Evolutionary conservation across 768 basidiomycete genomes (phyloP), one percentile per base, ranked within the genome.

Genomic region (Lentinula raphanica): DNA sequence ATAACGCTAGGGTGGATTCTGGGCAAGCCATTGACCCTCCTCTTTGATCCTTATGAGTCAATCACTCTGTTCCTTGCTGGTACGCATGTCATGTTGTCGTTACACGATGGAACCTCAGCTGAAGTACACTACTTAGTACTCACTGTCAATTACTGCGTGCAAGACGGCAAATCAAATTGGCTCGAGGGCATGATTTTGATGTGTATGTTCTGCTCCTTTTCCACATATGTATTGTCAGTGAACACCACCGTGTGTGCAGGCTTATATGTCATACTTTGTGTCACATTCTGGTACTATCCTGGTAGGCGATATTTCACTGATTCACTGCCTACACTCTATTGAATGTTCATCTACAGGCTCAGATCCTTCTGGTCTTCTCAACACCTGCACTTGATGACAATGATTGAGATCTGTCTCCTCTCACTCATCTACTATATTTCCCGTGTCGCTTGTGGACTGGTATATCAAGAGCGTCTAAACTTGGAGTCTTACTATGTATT

Each of bases 21-120:
- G 49, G 86, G 85, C 55, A 94, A 92, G 66, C 89, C 90, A 9
- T 67, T 90, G 54, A 86, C 85, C 15, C 75, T 95, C 56, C 77
- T 94, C 35, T 95, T 96, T 65, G 94, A 96, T 68, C 90, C 92
- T 2, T 94, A 89, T 67, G 90, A 95, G 74, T 88, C 89, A 1
- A 75, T 95, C 45, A 84, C 70, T 6, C 66, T 81, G 36, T 81
- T 80, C 67, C 69, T 80, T 15, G 65, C 76, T 38, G 77, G 76
- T 79, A 60, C 54, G 70, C 61, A 44, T 21, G 7, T 21, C 15
- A 40, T 8, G 17, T 40, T 6, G 17, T 51, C 12, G 38, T 13
- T 58, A 27, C 49, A 58, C 32, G 8, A 58, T 50, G 54, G 13
- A 35, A 57, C 3, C 19, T 15, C n/a, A 6, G 3, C 7, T 8